A percentile compares a stretch with the other conserved stretches of the same genome.
phyloP scores from a whole-genome alignment of 306 rosid genomes.

The Neltuma alba region DNA sequence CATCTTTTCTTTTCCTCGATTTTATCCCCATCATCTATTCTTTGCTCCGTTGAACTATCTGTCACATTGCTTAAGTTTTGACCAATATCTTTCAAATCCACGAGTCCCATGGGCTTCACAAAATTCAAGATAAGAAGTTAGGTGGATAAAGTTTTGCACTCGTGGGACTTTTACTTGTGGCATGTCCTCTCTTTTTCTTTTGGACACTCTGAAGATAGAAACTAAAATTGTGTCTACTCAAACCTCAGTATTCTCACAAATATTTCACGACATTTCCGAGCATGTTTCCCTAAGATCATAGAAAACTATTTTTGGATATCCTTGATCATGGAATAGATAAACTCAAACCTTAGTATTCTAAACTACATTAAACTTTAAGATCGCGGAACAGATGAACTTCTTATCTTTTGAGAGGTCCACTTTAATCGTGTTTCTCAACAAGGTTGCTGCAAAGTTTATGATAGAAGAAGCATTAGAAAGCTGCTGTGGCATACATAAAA shows the following conservation, averaged over 20 bases:
- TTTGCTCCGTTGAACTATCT: background rate
- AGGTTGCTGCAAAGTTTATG: background rate
- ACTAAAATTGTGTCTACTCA: background rate
- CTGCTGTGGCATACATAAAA: constrained; percentile 15
- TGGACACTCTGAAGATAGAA: background rate
- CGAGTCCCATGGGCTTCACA: background rate
- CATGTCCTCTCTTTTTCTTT: background rate
- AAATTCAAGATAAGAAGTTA: background rate
- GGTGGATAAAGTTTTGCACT: background rate
- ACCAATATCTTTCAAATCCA: constrained; percentile 11
- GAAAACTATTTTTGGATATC: too few relatives aligned
- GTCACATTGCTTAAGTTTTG: background rate
- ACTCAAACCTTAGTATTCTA: too few relatives aligned
- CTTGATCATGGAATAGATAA: too few relatives aligned
- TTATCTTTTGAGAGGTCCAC: background rate
- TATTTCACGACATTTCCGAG: too few relatives aligned
- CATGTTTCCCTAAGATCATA: too few relatives aligned
- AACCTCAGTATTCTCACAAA: background rate
- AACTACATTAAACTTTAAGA: background rate
- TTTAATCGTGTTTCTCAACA: background rate
- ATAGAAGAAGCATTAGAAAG: constrained; percentile 8
- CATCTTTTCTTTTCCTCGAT: background rate
- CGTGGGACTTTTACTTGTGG: background rate
- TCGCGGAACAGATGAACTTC: background rate
- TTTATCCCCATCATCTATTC: background rate